Evolutionary conservation across 2,329 filamentous ascomycete species (phyloP), one percentile per base, ranked within the genome.

Genomic region (Nannizziopsis arthrosporioides): DNA sequence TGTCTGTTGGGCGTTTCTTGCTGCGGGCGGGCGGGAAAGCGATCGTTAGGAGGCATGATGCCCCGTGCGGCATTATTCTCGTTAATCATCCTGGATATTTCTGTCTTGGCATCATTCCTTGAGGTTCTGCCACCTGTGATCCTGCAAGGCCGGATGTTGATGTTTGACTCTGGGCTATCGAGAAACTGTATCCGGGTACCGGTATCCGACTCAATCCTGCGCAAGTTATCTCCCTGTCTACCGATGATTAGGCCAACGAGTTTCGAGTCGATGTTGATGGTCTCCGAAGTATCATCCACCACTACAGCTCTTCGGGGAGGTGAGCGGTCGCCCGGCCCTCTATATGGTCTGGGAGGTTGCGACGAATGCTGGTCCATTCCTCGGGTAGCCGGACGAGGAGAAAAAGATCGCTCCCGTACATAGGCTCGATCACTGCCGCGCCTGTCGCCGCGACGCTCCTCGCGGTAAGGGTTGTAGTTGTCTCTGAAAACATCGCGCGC

Each of bases 221-320:
- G 76, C 38, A 94, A 71, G 57, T 93, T 94, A 68, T 94, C 89
- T 56, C 88, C 88, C 61, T 89, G 84, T 51, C 88, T 80, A 46
- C 88, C 88, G 61, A 94, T 94, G 59, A 94, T 93, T 31, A 94
- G 73, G 37, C 88, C 88, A 44, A 94, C 88, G 42, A 94, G 75
- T 58, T 81, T 85, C 17, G 85, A 87, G 62, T 94, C 87, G 59
- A 94, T 87, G 58, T 84, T 78, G 56, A 94, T 88, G 18, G 82
- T 84, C 68, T 94, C 88, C 18, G 78, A 77, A 59, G 82, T 84
- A 55, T 87, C 84, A 57, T 84, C 80, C 41, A 71, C 72, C 45
- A 62, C n/a, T n/a, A n/a, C 66, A 38, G 54, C 53, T 36, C 70
- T 70, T 43, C 70, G 62, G 15, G 74, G 67, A 17, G 81, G 79